A percentile compares a stretch with the other conserved stretches of the same genome.
Evolutionary conservation across 179 eudicot genomes (phyloP).

Genomic region (Vitellaria paradoxa): DNA sequence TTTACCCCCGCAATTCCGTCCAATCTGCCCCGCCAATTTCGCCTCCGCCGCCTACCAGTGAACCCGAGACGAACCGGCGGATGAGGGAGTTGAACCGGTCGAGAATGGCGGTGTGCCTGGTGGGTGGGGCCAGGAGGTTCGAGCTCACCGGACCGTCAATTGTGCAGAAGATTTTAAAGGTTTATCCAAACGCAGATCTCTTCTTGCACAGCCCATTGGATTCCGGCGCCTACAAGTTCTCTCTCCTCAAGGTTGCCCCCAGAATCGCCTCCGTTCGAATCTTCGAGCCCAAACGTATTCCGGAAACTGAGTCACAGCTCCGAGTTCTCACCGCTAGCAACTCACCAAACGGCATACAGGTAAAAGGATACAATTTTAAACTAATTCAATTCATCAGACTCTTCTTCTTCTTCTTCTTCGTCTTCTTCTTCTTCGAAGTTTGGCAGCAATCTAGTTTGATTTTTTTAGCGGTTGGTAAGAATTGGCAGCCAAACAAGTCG

Average conservation of each 20-base stretch:
- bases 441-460: too few species aligned
- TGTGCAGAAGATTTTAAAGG: constrained; percentile 40
- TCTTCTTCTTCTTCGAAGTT: background rate
- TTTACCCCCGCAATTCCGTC: background rate
- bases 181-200: constrained; percentile 62
- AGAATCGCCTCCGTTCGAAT: constrained; percentile 52
- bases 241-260: constrained; percentile 46
- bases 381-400: background rate
- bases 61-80: background rate
- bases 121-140: constrained; percentile 82
- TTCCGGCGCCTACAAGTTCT: constrained; percentile 48
- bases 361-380: constrained; percentile 2
- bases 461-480: too few species aligned
- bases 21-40: background rate
- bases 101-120: constrained; percentile 78
- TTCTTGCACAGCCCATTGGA: constrained; percentile 74
- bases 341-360: constrained; percentile 95
- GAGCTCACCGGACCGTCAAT: constrained; percentile 91
- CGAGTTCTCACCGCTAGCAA: constrained; percentile 70
- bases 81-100: constrained; percentile 32
- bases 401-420: background rate
- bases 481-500: too few species aligned
- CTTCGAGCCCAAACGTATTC: constrained; percentile 43
- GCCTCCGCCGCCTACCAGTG: background rate
- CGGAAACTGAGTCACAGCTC: constrained; percentile 49